Percentiles rank a stretch among this genome's conserved stretches.
Evolutionary conservation across 208 protist species (phyloP).

Genomic region (Trypanosoma melophagium): DNA sequence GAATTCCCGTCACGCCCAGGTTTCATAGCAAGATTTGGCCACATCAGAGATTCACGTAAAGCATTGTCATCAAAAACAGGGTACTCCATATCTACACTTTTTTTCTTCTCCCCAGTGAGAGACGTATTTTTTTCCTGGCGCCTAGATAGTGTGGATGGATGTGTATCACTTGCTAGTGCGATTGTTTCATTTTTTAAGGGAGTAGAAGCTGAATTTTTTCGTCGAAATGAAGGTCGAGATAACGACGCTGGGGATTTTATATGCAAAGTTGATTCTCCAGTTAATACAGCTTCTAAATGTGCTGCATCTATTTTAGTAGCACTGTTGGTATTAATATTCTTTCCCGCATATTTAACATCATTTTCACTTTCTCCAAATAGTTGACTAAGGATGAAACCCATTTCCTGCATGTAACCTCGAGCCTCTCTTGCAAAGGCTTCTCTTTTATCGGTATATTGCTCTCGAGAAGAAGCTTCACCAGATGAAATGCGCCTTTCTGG

Average conservation of each 20-base stretch:
- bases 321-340: background rate
- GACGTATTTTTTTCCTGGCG: background rate
- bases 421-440: conserved; percentile 4
- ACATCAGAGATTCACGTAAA: conserved; percentile 7
- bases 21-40: background rate
- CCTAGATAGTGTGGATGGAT: background rate
- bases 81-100: conserved; percentile 17
- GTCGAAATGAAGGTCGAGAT: background rate
- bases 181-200: background rate
- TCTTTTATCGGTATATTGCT: background rate
- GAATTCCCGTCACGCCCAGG: background rate
- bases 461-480: background rate
- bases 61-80: conserved; percentile 7
- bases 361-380: conserved; percentile 11
- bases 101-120: background rate
- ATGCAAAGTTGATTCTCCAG: background rate
- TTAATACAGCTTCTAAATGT: conserved; percentile 17
- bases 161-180: background rate
- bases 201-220: background rate
- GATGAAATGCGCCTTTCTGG: background rate
- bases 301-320: conserved; percentile 3
- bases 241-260: background rate
- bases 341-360: background rate
- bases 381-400: conserved; percentile 15
- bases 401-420: conserved; percentile 14